Evolutionary conservation across 2,329 filamentous ascomycete species (phyloP), one percentile per base, ranked within the genome.

Genomic region (Ophiostoma novo-ulmi): DNA sequence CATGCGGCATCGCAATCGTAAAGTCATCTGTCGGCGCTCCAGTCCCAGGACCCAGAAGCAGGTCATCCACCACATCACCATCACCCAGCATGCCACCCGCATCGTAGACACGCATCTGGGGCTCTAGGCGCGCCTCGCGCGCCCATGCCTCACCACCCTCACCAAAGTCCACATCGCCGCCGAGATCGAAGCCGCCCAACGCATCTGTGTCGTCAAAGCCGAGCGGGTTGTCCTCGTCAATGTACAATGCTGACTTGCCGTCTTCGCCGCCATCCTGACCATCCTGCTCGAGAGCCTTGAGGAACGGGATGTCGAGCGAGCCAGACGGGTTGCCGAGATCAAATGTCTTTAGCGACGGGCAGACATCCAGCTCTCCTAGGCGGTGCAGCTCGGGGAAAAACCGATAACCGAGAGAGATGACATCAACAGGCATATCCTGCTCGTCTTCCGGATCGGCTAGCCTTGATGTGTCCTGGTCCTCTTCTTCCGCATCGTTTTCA

Each of bases 101-200:
- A 75, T 88, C 87, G 75, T 93, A 92, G 35, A 94, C 88, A 68
- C 92, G 91, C 82, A 93, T 91, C 81, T 96, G 93, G 61, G 92
- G 92, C 76, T 94, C 91, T 26, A 94, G 82, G 13, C 92, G 94
- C 58, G 94, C 93, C 78, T 97, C 93, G 75, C 89, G 88, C 5
- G 94, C 95, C 94, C 95, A 99, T 1, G 91, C 92, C 79, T 99
- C 95, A 73, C 95, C 95, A 72, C 95, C 95, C 78, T 98, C 94
- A 36, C 95, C 95, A 77, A 99, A 99, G 14, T 91, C 92, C 70
- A 93, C 87, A 73, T 96, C 91, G 7, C 81, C 83, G 65, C 88
- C 86, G 65, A 90, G 81, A 73, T 92, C 90, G 69, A 92, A 92
- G 66, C 86, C 89, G 63, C 89, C 91, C 52, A 94, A 82, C 52